Evolutionary conservation across 768 basidiomycete species (phyloP), one percentile per base, ranked within the genome.

Genomic region (Strobilomyces echinocephalus): DNA sequence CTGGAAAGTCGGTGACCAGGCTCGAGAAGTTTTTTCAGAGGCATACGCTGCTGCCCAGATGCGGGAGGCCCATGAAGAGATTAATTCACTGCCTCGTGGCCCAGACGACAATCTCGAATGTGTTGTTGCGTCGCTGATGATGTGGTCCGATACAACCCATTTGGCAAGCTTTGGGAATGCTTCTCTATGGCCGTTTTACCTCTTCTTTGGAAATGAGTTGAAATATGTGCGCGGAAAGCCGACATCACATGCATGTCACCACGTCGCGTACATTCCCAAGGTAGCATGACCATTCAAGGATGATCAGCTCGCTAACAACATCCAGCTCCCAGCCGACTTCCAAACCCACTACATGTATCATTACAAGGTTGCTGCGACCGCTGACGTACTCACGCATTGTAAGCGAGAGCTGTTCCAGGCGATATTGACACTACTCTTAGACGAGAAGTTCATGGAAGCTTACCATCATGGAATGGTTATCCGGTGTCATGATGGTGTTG

Each of bases 391-490:
- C 3, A 56, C 59, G 2, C 61, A 65, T 21, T 60, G 58, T 39
- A 60, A 56, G 34, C 49, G 46, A 2, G 60, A 67, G 40, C 33
- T 67, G 0, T 36, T 65, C 4, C 65, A 67, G 0, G 54, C 52
- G 0, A 31, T 61, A 0, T 61, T 51, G 52, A n/a, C 8, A 5
- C 36, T 59, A 0, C 30, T 67, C 1, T 43, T 67, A 0, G 36
- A 64, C 21, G 49, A 60, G 8, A 4, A 53, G 2, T 65, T 67
- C 26, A 18, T 54, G 8, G 10, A 54, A 0, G 59, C 55, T 0
- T 67, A 63, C 21, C 9, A 9, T 14, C n/a, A 47, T 42, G 59
- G 61, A 0, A 46, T 66, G n/a, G 45, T 60, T 7, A 50, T 64
- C 8, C 5, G n/a, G 5, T 63, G 54, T 42, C 6, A 3, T n/a